Evolutionary conservation across 2,329 filamentous ascomycete genomes (phyloP).

Genomic region (Ophiostoma sp.): DNA sequence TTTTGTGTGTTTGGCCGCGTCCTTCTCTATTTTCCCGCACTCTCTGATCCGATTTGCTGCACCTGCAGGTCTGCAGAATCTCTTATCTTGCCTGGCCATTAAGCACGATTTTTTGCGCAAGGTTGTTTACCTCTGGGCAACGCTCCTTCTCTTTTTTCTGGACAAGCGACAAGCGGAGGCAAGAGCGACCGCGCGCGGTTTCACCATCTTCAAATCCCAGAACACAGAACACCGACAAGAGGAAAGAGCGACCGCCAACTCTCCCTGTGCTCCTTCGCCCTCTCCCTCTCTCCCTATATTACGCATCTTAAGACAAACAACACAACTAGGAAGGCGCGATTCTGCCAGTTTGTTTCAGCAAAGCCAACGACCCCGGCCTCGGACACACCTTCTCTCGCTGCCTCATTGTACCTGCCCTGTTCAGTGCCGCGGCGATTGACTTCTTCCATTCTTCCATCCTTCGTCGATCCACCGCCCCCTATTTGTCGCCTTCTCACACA

Average conservation of each 20-base stretch:
- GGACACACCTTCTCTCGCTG: neutral
- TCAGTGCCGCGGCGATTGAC: neutral
- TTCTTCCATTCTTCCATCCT: constrained; percentile 22
- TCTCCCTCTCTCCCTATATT: constrained; percentile 15
- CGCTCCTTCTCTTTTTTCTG: neutral
- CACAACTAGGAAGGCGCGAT: neutral
- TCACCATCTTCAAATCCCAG: neutral
- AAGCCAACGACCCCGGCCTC: constrained; percentile 11
- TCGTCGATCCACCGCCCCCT: constrained; percentile 5
- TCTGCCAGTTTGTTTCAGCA: constrained; percentile 21
- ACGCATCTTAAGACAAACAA: constrained; percentile 20
- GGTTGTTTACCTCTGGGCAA: neutral
- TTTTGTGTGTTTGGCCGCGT: neutral
- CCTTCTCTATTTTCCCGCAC: neutral
- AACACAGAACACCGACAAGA: neutral
- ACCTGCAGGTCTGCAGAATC: constrained; percentile 1
- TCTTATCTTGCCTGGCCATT: neutral
- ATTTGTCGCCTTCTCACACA: neutral
- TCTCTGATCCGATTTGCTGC: constrained; percentile 2
- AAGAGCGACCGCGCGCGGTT: constrained; percentile 6
- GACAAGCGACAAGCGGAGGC: neutral
- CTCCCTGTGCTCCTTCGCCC: neutral
- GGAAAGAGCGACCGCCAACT: constrained; percentile 6
- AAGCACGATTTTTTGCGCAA: neutral
- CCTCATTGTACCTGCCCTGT: neutral